phyloP scores from a whole-genome alignment of 75 land plant species.

The Pseudotsuga menziesii region DNA sequence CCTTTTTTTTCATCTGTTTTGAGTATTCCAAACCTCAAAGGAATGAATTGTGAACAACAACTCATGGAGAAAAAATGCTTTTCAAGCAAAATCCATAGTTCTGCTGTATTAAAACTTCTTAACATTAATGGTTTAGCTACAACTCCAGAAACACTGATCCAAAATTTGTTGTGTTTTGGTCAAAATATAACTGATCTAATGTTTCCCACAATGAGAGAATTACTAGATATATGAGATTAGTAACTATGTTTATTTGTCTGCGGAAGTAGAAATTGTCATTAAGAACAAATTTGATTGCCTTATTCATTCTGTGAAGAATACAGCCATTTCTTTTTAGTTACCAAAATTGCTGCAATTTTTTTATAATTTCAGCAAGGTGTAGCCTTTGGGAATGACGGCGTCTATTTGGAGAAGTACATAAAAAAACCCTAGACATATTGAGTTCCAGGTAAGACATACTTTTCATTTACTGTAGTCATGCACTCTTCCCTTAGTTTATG shows the following conservation, averaged over 20 bases:
- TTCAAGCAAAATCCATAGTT: neutral
- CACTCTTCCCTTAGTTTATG: neutral
- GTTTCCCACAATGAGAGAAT: neutral
- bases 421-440: conserved; percentile 96
- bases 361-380: conserved; percentile 79
- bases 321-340: neutral
- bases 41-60: neutral
- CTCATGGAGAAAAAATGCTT: neutral
- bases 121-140: neutral
- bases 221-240: neutral
- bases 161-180: neutral
- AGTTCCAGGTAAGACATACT: conserved; percentile 62
- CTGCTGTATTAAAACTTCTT: neutral
- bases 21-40: neutral
- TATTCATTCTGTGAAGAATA: neutral
- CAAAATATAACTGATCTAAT: neutral
- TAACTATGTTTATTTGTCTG: neutral
- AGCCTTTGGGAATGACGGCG: conserved; percentile 99
- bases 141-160: neutral
- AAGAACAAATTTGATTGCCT: neutral
- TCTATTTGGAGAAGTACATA: conserved; percentile 86
- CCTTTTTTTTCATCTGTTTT: neutral
- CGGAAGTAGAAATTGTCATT: neutral
- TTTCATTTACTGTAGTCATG: conserved; percentile 1
- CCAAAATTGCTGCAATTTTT: neutral